Base-by-base conservation (phyloP, 805 yeast species). In the Saccharomycopsis fermentans region DNA sequence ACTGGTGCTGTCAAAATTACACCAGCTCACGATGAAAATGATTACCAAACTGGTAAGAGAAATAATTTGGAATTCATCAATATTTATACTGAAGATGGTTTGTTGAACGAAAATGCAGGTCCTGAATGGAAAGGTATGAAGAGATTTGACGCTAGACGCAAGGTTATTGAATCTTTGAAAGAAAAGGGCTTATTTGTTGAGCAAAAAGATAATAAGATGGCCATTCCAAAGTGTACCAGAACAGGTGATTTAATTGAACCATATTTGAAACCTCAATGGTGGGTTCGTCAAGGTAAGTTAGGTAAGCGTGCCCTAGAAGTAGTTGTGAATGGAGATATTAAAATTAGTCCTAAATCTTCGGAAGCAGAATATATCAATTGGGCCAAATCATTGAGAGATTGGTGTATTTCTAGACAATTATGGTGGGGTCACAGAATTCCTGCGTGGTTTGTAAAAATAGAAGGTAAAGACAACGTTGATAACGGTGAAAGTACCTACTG, bases 1-100 rank as follows among this genome's bases (percentile, higher is more conserved):
- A 94, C 99, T 63, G 99, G 99, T 85, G 99, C 99, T 54, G 99
- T 94, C 63, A 94, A 94, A 76, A 94, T 94, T 71, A 94, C 99
- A 14, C 99, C 99, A 61, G 97, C 96, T 51, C 99, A 94, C 74
- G 99, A 94, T 75, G 87, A 84, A 68, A 94, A 94, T 80, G 99
- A 94, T 89, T 90, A 89, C 80, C 80, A 78, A 69, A 90, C 97
- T 57, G 99, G 99, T 77, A 91, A 88, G 77, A 90, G 99, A 77
- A 88, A 90, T 73, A 77, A 82, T 68, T 79, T 94, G 67, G 96
- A 90, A 71, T 82, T 90, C 68, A 80, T 94, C 74, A 91, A 90
- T 74, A 90, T 94, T 64, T 77, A 87, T 66, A 92, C 96, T 58
- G 98, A 94, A 69, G 88, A 90, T 68, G 99, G 99, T 73, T 72